Evolutionary conservation across 352 stramenopile species (phyloP).

Genomic region (Globisporangium parvum): DNA sequence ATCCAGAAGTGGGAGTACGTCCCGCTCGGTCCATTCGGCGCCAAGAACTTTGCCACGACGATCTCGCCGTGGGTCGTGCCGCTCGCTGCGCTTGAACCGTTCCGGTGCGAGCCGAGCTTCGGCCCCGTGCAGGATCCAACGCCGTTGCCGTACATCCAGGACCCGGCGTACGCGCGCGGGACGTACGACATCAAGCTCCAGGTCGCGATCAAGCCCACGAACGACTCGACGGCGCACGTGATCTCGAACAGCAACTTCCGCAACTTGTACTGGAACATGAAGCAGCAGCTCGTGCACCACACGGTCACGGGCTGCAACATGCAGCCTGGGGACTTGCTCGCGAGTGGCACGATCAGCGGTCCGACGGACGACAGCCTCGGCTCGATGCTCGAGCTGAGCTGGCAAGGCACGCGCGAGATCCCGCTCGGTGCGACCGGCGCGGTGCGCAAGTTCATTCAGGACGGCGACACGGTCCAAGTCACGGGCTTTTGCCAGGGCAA

Average conservation of each 20-base stretch:
- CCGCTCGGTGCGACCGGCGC: slow-evolving; percentile 60
- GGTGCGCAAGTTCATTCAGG: slow-evolving; percentile 93
- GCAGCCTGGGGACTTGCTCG: slow-evolving; percentile 92
- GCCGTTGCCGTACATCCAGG: slow-evolving; percentile 92
- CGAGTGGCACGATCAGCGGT: slow-evolving; percentile 94
- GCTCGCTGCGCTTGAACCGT: slow-evolving; percentile 91
- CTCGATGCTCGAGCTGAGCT: slow-evolving; percentile 96
- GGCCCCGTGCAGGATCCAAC: slow-evolving; percentile 79
- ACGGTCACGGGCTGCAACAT: slow-evolving; percentile 97
- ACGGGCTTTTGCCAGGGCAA: slow-evolving; percentile 90
- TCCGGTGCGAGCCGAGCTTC: slow-evolving; percentile 89
- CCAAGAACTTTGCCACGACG: slow-evolving; percentile 97
- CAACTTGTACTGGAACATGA: slow-evolving; percentile 97
- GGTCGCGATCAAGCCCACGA: slow-evolving; percentile 59
- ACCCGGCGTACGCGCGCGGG: slow-evolving; percentile 84
- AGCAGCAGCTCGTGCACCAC: slow-evolving; percentile 96
- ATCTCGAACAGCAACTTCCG: slow-evolving; percentile 93
- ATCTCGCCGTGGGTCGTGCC: slow-evolving; percentile 97
- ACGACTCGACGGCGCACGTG: slow-evolving; percentile 38
- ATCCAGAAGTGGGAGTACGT: slow-evolving; percentile 98
- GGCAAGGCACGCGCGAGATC: slow-evolving; percentile 88
- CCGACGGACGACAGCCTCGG: slow-evolving; percentile 83
- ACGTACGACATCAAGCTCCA: slow-evolving; percentile 89
- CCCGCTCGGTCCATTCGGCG: slow-evolving; percentile 93
- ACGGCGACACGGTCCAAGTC: slow-evolving; percentile 93